A percentile compares a stretch with the other conserved stretches of the same genome.
These are phyloP conservation scores for Boechera retrofracta DNA, from an alignment of 345 rosid genomes.

Conservation along the genomic window DNA sequence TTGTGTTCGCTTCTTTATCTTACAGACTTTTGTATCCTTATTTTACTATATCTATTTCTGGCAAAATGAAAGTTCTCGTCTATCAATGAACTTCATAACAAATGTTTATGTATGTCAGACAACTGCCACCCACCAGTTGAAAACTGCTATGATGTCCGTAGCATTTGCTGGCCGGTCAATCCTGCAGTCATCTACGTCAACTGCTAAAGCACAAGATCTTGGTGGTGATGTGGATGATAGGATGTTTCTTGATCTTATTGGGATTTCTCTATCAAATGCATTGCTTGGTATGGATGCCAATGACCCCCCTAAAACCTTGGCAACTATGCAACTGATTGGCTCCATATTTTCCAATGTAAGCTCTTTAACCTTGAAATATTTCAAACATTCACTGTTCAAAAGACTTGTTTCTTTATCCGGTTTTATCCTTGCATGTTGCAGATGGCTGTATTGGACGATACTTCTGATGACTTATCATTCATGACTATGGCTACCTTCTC, in stretches of 20 bases:
- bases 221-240: conserved; percentile 54
- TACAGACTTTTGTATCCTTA: conserved; percentile 14
- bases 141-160: conserved; percentile 93
- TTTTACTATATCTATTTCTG: conserved; percentile 6
- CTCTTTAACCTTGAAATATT: conserved; percentile 34
- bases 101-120: conserved; percentile 77
- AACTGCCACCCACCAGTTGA: conserved; percentile 99
- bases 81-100: conserved; percentile 50
- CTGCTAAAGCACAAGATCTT: conserved; percentile 59
- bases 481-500: conserved; percentile 82
- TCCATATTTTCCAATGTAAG: conserved; percentile 98
- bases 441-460: conserved; percentile 87
- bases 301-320: conserved; percentile 98
- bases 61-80: conserved; percentile 24
- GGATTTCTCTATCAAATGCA: conserved; percentile 87
- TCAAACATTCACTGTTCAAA: conserved; percentile 24
- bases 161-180: conserved; percentile 97
- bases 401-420: conserved; percentile 11
- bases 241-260: conserved; percentile 65
- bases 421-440: conserved; percentile 43
- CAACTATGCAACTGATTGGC: conserved; percentile 95
- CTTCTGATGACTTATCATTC: conserved; percentile 62
- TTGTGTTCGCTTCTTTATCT: conserved; percentile 33
- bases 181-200: conserved; percentile 70
- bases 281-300: conserved; percentile 99